phyloP scores from a whole-genome alignment of 2,329 filamentous ascomycete genomes.

The Fusarium euwallaceae region DNA sequence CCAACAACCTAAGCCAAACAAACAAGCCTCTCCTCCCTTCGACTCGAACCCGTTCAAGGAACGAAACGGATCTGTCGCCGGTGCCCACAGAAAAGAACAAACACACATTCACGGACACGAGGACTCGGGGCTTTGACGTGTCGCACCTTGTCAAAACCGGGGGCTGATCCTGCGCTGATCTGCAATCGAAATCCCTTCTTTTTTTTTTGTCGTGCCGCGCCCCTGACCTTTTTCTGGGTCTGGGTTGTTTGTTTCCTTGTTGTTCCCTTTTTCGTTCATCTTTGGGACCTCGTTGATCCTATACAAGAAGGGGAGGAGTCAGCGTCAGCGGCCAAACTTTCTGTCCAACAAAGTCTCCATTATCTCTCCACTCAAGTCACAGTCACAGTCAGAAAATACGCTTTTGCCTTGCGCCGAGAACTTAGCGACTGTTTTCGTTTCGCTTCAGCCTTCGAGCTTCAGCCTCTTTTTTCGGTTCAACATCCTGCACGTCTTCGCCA shows the following conservation, averaged over 20 bases:
- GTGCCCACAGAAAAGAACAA: constrained; percentile 22
- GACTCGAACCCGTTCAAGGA: constrained; percentile 3
- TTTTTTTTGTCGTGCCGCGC: constrained; percentile 22
- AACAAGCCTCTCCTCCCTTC: not conserved
- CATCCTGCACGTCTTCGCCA: constrained; percentile 4
- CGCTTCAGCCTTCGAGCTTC: constrained; percentile 22
- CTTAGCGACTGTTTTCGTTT: constrained; percentile 20
- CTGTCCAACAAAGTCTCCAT: not conserved
- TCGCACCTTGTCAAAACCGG: constrained; percentile 39
- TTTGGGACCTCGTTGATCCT: constrained; percentile 2
- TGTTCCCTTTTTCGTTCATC: not conserved
- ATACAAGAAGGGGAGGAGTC: constrained; percentile 9
- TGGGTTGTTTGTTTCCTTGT: not conserved
- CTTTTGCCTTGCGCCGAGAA: constrained; percentile 39
- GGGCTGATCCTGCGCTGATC: constrained; percentile 36
- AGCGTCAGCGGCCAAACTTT: constrained; percentile 28
- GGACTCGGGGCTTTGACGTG: constrained; percentile 37
- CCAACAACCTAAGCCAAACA: constrained; percentile 5
- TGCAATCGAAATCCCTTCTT: constrained; percentile 26
- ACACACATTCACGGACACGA: not conserved
- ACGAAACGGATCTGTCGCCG: constrained; percentile 27
- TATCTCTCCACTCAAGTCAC: constrained; percentile 19
- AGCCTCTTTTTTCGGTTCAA: constrained; percentile 28
- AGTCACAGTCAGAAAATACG: constrained; percentile 18
- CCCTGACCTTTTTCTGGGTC: constrained; percentile 26